Evolutionary conservation across 1,139 yeast species (phyloP), one percentile per base, ranked within the genome.

Genomic region (Geotrichum fermentans): DNA sequence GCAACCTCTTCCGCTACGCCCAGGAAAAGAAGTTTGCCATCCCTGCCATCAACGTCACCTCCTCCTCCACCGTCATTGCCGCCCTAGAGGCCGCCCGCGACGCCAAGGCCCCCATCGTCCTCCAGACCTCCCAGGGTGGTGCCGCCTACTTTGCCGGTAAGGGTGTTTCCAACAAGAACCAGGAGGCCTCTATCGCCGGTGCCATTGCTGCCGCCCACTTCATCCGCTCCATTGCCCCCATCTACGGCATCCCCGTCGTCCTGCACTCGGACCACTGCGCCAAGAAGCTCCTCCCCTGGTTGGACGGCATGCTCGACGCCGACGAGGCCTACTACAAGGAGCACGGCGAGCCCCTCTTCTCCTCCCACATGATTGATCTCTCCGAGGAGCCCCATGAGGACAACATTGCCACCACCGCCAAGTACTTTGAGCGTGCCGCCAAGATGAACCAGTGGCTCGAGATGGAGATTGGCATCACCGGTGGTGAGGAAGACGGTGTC

Each of bases 401-500:
- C 75, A 92, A 92, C 85, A 92, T 92, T 66, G 83, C 80, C 58
- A 83, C 87, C 61, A 90, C 97, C 79, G 95, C 74, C 73, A 83
- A 87, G 77, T 92, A 92, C 82, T 90, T 92, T 75, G 77, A 77
- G 71, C 87, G 95, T 74, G 89, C 88, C 82, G 77, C 95, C 70
- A 89, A 87, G 75, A 79, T 90, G 81, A 78, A 80, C 77, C 97
- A 92, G 78, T 92, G 92, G 92, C 82, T 92, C 71, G 98, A 92
- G 80, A 92, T 92, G 98, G 98, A 92, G 79, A 92, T 92, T 70
- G 98, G 98, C 82, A 92, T 92, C 80, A 92, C 98, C 70, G 97
- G 97, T 76, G 98, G 98, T 83, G 98, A 92, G 78, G 98, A 92
- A 77, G 98, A 92, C 70, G 98, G 98, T 82, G 98, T 92, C 66